Evolutionary conservation across 2,329 filamentous ascomycete species (phyloP).

Genomic region (Aspergillus flavus): DNA sequence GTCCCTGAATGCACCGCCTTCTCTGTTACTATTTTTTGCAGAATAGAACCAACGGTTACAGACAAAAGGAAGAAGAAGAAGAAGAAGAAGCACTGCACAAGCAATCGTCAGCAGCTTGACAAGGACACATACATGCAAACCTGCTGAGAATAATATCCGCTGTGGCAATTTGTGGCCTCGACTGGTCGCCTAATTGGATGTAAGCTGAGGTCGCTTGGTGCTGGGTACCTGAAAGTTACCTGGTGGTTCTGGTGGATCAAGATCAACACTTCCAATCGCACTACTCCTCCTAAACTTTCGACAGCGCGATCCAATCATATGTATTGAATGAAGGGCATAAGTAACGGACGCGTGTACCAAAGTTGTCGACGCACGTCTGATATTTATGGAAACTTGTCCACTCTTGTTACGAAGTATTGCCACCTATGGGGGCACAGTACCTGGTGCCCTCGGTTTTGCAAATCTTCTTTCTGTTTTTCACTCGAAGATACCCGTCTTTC

Average conservation of each 20-base stretch:
- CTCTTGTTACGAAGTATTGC: neutral
- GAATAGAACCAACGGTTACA: neutral
- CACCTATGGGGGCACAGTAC: neutral
- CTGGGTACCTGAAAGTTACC: conserved; percentile 1
- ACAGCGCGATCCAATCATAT: conserved; percentile 1
- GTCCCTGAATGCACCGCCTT: neutral
- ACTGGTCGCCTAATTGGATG: neutral
- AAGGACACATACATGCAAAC: neutral
- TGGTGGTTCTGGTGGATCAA: neutral
- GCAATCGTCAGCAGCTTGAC: neutral
- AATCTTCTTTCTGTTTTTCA: neutral
- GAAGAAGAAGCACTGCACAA: neutral
- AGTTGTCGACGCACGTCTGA: neutral
- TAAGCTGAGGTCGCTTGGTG: neutral
- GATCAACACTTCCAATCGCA: conserved; percentile 4
- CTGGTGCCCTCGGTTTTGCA: neutral
- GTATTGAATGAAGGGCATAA: neutral
- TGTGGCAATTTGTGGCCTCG: conserved; percentile 7
- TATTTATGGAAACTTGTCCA: conserved; percentile 4
- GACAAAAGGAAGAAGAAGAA: neutral
- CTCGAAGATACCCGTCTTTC: neutral
- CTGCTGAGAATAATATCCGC: neutral
- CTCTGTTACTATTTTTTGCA: neutral
- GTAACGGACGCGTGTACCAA: neutral
- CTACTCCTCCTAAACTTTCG: conserved; percentile 3